phyloP scores from a whole-genome alignment of 768 basidiomycete species.

The Boletales sp. region DNA sequence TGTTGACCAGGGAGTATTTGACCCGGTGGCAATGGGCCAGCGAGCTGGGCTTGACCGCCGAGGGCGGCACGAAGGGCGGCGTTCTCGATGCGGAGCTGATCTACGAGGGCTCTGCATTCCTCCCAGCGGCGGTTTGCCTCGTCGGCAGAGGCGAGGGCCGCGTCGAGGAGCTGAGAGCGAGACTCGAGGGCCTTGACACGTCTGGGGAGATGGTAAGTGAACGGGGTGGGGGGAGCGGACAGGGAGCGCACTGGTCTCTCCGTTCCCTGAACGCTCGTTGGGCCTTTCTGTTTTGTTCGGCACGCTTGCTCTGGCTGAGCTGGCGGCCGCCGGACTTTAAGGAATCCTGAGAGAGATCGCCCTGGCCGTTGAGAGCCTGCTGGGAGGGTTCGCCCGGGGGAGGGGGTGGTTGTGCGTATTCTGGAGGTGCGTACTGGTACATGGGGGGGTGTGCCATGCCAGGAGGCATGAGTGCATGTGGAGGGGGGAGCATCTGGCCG shows the following conservation, averaged over 20 bases:
- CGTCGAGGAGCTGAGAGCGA: slow-evolving; percentile 79
- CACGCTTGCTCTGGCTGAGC: slow-evolving; percentile 79
- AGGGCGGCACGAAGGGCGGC: slow-evolving; percentile 72
- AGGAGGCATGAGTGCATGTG: slow-evolving; percentile 48
- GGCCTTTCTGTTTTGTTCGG: slow-evolving; percentile 93
- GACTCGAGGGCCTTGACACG: slow-evolving; percentile 87
- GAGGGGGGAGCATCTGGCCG: slow-evolving; percentile 54
- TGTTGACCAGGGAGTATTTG: slow-evolving; percentile 23
- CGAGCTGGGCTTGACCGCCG: slow-evolving; percentile 36
- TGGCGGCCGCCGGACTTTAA: slow-evolving; percentile 41
- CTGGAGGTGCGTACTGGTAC: slow-evolving; percentile 35
- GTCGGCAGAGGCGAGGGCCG: slow-evolving; percentile 81
- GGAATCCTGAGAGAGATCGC: not conserved
- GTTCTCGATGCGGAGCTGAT: slow-evolving; percentile 83
- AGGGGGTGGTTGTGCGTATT: slow-evolving; percentile 27
- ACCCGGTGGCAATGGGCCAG: slow-evolving; percentile 27
- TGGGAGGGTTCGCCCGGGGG: slow-evolving; percentile 27
- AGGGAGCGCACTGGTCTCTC: slow-evolving; percentile 68
- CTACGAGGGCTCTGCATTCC: slow-evolving; percentile 85
- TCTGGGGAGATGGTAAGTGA: slow-evolving; percentile 37
- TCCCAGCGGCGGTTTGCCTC: slow-evolving; percentile 90
- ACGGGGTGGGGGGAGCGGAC: not conserved
- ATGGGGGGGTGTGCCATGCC: slow-evolving; percentile 29
- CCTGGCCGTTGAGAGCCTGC: slow-evolving; percentile 23
- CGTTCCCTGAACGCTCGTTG: slow-evolving; percentile 90